Conservation (phyloP, 768 basidiomycete species). For the Russula earlei region DNA sequence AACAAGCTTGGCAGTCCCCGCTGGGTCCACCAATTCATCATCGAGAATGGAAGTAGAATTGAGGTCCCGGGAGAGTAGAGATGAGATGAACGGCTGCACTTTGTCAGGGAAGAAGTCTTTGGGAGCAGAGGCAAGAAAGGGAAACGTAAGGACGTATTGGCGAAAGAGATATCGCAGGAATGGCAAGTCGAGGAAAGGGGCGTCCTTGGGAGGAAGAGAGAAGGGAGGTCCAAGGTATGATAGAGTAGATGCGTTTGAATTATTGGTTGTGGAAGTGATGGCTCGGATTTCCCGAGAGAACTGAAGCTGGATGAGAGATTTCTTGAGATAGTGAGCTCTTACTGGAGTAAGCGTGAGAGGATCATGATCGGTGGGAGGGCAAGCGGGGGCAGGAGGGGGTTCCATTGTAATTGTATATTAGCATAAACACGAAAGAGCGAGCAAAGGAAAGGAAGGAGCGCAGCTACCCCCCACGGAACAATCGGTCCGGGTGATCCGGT, state of each 20-base stretch:
- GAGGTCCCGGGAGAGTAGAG: conserved; percentile 72
- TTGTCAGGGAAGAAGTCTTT: conserved; percentile 90
- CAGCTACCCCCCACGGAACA: not conserved
- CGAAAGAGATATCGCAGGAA: conserved; percentile 85
- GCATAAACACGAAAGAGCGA: not conserved
- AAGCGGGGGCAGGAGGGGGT: not conserved
- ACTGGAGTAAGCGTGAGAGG: conserved; percentile 58
- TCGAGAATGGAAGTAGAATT: conserved; percentile 52
- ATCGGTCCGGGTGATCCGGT: conserved; percentile 2
- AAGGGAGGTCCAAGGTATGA: conserved; percentile 89
- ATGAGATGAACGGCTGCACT: conserved; percentile 87
- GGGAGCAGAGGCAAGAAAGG: conserved; percentile 85
- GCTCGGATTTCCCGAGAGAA: conserved; percentile 68
- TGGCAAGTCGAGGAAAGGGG: conserved; percentile 62
- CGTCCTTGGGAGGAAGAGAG: conserved; percentile 51
- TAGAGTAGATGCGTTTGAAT: conserved; percentile 48
- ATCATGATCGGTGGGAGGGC: not conserved
- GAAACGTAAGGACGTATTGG: conserved; percentile 90
- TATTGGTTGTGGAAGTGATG: conserved; percentile 42
- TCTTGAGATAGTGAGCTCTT: conserved; percentile 97
- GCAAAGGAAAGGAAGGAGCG: not conserved
- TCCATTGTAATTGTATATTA: not conserved
- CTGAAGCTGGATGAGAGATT: conserved; percentile 82
- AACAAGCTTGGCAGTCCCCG: conserved; percentile 56
- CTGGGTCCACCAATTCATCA: conserved; percentile 40